Conservation (phyloP, 768 basidiomycete species). For the Phylloporus sp. region DNA sequence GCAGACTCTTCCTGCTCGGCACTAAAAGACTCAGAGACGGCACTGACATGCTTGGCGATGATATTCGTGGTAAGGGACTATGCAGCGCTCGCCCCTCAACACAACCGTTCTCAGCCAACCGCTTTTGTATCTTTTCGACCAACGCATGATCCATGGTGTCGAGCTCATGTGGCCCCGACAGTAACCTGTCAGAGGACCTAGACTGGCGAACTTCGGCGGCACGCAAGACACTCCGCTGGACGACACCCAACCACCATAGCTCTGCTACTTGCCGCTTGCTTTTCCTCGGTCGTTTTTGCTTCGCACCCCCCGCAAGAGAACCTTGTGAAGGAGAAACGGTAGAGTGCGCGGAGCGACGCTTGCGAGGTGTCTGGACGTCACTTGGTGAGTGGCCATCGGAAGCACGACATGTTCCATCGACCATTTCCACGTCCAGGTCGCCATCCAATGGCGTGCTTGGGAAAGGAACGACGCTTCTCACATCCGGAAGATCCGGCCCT, state of each 20-base stretch:
- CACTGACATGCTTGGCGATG: conserved; percentile 21
- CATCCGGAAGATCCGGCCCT: conserved; percentile 26
- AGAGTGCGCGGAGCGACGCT: conserved; percentile 33
- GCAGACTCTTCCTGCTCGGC: conserved; percentile 6
- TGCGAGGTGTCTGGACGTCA: conserved; percentile 16
- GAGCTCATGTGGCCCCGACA: conserved; percentile 6
- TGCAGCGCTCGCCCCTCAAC: conserved; percentile 17
- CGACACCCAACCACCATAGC: conserved; percentile 33
- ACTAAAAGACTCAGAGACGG: conserved; percentile 18
- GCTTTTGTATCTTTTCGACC: conserved; percentile 30
- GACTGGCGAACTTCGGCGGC: conserved; percentile 18
- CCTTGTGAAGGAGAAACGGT: conserved; percentile 23
- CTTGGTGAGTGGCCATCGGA: neutral
- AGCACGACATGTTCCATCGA: conserved; percentile 22
- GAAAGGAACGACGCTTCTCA: conserved; percentile 34
- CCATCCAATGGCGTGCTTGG: conserved; percentile 28
- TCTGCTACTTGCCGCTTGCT: conserved; percentile 30
- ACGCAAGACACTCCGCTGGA: conserved; percentile 33
- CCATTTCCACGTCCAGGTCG: conserved; percentile 23
- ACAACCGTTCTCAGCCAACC: conserved; percentile 31
- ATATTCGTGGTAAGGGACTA: conserved; percentile 19
- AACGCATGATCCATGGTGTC: conserved; percentile 32
- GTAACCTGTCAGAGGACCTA: neutral
- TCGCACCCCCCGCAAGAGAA: conserved; percentile 10
- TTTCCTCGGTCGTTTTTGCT: conserved; percentile 31